phyloP scores from a whole-genome alignment of 805 yeast species.

The Candida ipomoeae region DNA sequence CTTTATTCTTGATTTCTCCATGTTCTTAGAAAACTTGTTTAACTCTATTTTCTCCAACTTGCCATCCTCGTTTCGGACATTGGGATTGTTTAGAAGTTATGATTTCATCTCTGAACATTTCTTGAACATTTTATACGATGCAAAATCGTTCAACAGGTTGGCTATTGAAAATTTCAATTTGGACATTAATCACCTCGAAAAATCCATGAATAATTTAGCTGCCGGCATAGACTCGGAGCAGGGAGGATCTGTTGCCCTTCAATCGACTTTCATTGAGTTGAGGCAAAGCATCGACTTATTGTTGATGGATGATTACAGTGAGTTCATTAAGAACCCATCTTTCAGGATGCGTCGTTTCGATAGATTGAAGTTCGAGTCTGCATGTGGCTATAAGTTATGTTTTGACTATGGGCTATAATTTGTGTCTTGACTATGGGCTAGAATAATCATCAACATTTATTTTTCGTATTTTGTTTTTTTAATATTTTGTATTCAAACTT shows the following conservation, averaged over 20 bases:
- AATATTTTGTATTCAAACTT: too few relatives aligned
- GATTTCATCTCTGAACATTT: constrained; percentile 77
- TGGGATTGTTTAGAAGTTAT: constrained; percentile 80
- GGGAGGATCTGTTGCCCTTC: constrained; percentile 48
- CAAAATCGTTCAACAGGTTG: constrained; percentile 52
- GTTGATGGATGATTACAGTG: constrained; percentile 58
- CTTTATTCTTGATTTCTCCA: constrained; percentile 78
- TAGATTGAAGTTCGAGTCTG: constrained; percentile 70
- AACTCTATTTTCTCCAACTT: constrained; percentile 77
- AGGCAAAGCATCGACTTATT: constrained; percentile 76
- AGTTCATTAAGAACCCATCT: constrained; percentile 50
- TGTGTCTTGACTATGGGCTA: too few relatives aligned
- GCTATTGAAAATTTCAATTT: constrained; percentile 70
- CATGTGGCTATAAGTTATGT: too few relatives aligned
- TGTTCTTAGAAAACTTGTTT: constrained; percentile 79
- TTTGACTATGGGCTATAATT: too few relatives aligned
- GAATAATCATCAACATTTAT: too few relatives aligned
- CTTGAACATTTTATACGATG: constrained; percentile 53
- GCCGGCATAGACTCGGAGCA: constrained; percentile 18
- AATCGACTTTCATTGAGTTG: constrained; percentile 71
- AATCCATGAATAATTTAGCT: constrained; percentile 39
- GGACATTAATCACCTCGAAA: constrained; percentile 76
- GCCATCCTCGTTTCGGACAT: constrained; percentile 71
- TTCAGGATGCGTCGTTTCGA: constrained; percentile 55
- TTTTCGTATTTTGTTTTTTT: too few relatives aligned